Conservation (phyloP, 1,284 basidiomycete species). For the Cystobasidiaceae sp. region DNA sequence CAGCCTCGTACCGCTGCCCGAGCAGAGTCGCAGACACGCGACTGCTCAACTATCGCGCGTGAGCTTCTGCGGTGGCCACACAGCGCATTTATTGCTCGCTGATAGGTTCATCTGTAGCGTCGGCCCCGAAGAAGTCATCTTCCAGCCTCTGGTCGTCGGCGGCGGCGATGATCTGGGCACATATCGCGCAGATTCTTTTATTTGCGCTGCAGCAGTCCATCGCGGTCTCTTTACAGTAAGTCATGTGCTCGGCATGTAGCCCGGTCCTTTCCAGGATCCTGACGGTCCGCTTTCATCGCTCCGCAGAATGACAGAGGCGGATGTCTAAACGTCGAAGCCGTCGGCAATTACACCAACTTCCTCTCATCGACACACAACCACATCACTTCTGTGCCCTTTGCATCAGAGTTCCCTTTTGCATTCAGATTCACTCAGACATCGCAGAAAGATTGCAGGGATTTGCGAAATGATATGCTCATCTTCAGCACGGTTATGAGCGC, state of each 20-base stretch:
- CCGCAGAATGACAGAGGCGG: slow-evolving; percentile 59
- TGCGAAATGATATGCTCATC: slow-evolving; percentile 60
- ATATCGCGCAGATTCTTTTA: slow-evolving; percentile 76
- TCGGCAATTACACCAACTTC: slow-evolving; percentile 67
- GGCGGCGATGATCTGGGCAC: slow-evolving; percentile 58
- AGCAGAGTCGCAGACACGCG: slow-evolving; percentile 63
- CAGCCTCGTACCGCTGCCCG: slow-evolving; percentile 74
- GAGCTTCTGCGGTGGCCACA: too few relatives aligned
- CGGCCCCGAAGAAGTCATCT: slow-evolving; percentile 29
- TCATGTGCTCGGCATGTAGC: too few relatives aligned
- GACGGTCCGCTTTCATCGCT: slow-evolving; percentile 8
- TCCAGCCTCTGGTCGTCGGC: slow-evolving; percentile 69
- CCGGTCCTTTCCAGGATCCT: slow-evolving; percentile 56
- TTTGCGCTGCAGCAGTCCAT: slow-evolving; percentile 79
- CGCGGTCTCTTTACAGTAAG: slow-evolving; percentile 36
- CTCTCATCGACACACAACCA: slow-evolving; percentile 59
- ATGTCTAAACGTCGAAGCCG: slow-evolving; percentile 64
- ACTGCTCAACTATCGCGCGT: slow-evolving; percentile 63
- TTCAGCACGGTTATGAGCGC: slow-evolving; percentile 65
- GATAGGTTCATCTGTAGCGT: background rate
- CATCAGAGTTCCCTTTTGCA: slow-evolving; percentile 64
- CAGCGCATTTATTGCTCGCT: too few relatives aligned
- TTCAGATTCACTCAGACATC: slow-evolving; percentile 52
- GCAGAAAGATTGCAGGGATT: slow-evolving; percentile 59
- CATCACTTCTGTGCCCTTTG: slow-evolving; percentile 66